Percentiles rank a stretch among this genome's conserved stretches.
phyloP scores from a whole-genome alignment of 2,329 filamentous ascomycete genomes.

The Helminthosporium solani region DNA sequence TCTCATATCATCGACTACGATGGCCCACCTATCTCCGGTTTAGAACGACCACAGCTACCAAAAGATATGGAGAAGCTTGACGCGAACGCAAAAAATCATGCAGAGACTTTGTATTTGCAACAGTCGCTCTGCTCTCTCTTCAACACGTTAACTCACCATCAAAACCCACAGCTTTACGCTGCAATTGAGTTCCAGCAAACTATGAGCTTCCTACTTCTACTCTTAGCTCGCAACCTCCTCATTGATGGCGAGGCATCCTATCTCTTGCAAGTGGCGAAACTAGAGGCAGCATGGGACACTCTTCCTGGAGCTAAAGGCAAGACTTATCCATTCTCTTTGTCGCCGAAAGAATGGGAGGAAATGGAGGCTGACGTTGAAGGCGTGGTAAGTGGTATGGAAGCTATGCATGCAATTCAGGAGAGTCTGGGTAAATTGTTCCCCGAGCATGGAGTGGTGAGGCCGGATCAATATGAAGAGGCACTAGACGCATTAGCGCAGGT shows the following conservation, averaged over 20 bases:
- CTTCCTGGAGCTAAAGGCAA: constrained; percentile 19
- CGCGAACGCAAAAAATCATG: constrained; percentile 19
- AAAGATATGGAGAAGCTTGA: constrained; percentile 24
- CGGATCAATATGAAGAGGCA: constrained; percentile 27
- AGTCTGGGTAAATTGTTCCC: constrained; percentile 27
- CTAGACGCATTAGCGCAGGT: constrained; percentile 26
- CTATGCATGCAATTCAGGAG: constrained; percentile 27
- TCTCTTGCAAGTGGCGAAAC: constrained; percentile 22
- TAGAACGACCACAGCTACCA: constrained; percentile 29
- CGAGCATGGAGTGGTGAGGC: constrained; percentile 24
- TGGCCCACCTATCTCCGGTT: constrained; percentile 19
- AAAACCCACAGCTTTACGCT: constrained; percentile 27
- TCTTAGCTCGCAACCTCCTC: constrained; percentile 36
- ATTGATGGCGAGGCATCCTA: constrained; percentile 39
- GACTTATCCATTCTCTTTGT: constrained; percentile 23
- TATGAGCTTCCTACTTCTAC: constrained; percentile 27
- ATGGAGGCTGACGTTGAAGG: constrained; percentile 28
- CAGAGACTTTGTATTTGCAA: constrained; percentile 26
- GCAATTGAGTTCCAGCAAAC: constrained; percentile 37
- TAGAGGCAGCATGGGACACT: constrained; percentile 25
- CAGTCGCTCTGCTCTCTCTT: constrained; percentile 33
- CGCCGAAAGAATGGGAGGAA: constrained; percentile 18
- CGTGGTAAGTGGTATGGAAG: constrained; percentile 25
- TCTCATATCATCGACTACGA: constrained; percentile 27
- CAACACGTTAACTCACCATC: constrained; percentile 25